Base-by-base conservation (phyloP, 352 stramenopile genomes). In the Thalassiosira allenii region DNA sequence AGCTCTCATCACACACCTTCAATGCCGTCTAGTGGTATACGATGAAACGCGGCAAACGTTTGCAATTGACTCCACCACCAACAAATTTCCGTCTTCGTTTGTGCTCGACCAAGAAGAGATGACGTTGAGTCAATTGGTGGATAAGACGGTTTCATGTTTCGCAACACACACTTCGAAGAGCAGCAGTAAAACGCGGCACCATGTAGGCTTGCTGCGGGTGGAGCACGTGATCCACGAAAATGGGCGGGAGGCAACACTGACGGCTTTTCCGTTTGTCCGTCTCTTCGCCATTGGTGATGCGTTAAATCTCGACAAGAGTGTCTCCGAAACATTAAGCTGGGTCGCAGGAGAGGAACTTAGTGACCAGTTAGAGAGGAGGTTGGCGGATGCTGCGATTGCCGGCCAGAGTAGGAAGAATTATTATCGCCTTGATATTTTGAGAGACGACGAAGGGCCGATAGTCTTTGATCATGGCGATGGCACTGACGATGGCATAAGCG, bases 191-290 rank as follows among this genome's bases (percentile, higher is more conserved):
- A n/a, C n/a, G 11, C 33, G 20, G 17, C 37, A 37, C 51, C 25
- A 52, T 59, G 40, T 25, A 29, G 59, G 71, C 43, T 51, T 67
- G 52, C 27, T 68, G 59, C 22, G 71, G 43, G 52, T 79, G 8
- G 59, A 79, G 14, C 53, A 79, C 40, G 14, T 40, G 20, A 58
- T 61, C 32, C 71, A 79, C 37, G 51, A 43, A 23, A 79, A 73
- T 67, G 71, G 59, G 41, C 47, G 32, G 20, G 71, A 73, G 25
- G 71, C 59, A 62, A 73, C 71, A 43, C 51, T 79, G 34, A 73
- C 58, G 52, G 59, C 72, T n/a, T 79, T 67, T 67, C 64, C 73
- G 44, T 69, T 53, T 4, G 32, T 56, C 30, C 56, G 41, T 25
- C 20, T 58, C 3, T 32, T 30, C 27, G 40, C 23, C 33, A 22